Conservation (phyloP, 768 basidiomycete genomes). For the Podaxis sp. region DNA sequence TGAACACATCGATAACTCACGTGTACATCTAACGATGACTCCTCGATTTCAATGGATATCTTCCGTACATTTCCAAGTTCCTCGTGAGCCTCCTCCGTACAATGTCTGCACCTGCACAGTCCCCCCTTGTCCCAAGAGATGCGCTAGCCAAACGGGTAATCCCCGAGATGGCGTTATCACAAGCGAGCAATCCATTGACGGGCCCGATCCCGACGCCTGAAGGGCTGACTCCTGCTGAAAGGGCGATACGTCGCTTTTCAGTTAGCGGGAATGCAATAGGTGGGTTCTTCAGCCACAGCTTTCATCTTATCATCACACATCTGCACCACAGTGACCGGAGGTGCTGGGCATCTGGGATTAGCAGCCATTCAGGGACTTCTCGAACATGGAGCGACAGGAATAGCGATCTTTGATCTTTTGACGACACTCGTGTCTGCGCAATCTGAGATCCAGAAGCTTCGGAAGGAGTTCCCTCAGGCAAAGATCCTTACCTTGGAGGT, state of each 20-base stretch:
- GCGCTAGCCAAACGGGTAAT: not conserved
- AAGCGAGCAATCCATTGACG: conserved; percentile 17
- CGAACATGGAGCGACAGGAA: conserved; percentile 37
- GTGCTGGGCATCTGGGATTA: conserved; percentile 35
- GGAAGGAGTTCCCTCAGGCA: conserved; percentile 26
- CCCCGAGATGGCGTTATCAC: conserved; percentile 11
- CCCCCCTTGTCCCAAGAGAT: not conserved
- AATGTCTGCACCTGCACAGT: not conserved
- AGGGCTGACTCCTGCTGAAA: conserved; percentile 15
- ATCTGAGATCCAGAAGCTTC: conserved; percentile 16
- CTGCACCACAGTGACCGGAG: conserved; percentile 34
- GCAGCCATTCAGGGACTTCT: conserved; percentile 34
- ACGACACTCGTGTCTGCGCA: conserved; percentile 20
- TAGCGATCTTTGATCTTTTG: conserved; percentile 27
- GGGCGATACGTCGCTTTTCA: conserved; percentile 30
- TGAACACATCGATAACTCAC: conserved; percentile 1
- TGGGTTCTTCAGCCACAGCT: conserved; percentile 14
- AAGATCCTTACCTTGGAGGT: conserved; percentile 28
- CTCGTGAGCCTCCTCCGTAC: not conserved
- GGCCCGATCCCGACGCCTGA: conserved; percentile 5
- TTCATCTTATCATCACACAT: not conserved
- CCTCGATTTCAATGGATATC: not conserved
- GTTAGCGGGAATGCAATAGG: conserved; percentile 37
- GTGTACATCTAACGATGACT: not conserved
- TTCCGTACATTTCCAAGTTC: not conserved